These are phyloP conservation scores for Beauveria australis DNA, from an alignment of 2,329 filamentous ascomycete species.

Conservation along the genomic window DNA sequence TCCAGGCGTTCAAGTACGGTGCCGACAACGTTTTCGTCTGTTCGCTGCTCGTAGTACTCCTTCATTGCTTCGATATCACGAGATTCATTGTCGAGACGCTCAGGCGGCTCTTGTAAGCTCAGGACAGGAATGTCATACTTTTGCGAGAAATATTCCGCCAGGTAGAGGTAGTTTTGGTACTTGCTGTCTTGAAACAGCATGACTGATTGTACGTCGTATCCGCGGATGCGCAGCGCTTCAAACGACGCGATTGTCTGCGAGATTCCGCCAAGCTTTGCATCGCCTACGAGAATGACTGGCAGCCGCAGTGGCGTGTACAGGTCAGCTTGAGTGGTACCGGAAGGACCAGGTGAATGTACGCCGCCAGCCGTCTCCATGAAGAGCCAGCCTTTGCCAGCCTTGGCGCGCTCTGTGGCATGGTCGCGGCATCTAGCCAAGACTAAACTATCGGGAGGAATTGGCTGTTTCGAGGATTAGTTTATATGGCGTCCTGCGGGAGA, in stretches of 20 bases:
- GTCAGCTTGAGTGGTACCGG: conserved; percentile 69
- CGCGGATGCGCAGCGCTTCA: conserved; percentile 68
- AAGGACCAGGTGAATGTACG: conserved; percentile 70
- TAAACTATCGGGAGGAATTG: conserved; percentile 40
- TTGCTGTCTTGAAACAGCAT: conserved; percentile 58
- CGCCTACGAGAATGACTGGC: conserved; percentile 66
- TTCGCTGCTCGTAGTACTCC: conserved; percentile 52
- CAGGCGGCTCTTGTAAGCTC: conserved; percentile 52
- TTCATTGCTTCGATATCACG: conserved; percentile 51
- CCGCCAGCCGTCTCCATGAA: conserved; percentile 78
- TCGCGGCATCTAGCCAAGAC: conserved; percentile 41
- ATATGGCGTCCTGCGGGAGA: not conserved
- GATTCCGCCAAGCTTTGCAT: conserved; percentile 70
- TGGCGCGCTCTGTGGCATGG: conserved; percentile 35
- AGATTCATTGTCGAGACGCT: conserved; percentile 26
- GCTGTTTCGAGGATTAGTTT: conserved; percentile 24
- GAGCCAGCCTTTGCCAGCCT: conserved; percentile 43
- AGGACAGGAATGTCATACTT: conserved; percentile 49
- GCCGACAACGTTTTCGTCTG: conserved; percentile 28
- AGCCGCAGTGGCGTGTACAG: conserved; percentile 66
- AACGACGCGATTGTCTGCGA: conserved; percentile 72
- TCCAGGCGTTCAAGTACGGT: conserved; percentile 44
- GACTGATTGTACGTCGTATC: conserved; percentile 66
- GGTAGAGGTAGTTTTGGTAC: conserved; percentile 62
- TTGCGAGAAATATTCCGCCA: conserved; percentile 57